Evolutionary conservation across 257 asterid species (phyloP).

Genomic region (Rhazya stricta): DNA sequence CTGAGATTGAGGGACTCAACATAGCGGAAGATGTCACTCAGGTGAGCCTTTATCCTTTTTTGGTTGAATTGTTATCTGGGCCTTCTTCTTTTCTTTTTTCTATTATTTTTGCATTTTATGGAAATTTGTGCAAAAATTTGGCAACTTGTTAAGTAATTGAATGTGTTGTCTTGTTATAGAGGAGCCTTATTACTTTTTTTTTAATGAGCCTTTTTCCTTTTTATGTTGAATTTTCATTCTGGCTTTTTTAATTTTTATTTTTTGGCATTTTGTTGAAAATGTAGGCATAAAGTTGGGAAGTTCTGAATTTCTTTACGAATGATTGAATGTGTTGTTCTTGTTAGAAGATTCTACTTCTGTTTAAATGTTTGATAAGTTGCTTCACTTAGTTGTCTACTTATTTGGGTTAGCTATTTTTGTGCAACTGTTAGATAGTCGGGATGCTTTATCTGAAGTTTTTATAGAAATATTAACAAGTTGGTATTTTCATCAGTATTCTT

Average conservation of each 20-base stretch:
- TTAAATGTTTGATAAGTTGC: not conserved
- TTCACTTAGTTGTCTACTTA: too few relatives aligned
- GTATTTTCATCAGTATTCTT: not conserved
- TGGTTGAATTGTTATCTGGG: not conserved
- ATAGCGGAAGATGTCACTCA: constrained; percentile 96
- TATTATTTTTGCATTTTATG: not conserved
- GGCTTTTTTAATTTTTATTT: not conserved
- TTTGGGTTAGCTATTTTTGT: not conserved
- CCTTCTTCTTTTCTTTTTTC: not conserved
- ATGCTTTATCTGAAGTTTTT: not conserved
- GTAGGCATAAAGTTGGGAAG: not conserved
- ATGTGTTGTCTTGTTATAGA: not conserved
- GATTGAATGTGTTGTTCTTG: not conserved
- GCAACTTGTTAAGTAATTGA: not conserved
- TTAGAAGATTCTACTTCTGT: not conserved
- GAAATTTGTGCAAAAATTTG: not conserved
- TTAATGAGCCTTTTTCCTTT: not conserved
- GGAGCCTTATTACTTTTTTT: too few relatives aligned
- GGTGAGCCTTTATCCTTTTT: constrained; percentile 29
- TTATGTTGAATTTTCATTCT: not conserved
- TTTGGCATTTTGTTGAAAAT: not conserved
- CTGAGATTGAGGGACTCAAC: constrained; percentile 80
- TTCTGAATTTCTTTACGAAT: not conserved
- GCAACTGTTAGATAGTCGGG: not conserved
- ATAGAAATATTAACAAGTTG: not conserved